Base-by-base conservation (phyloP, 2,329 filamentous ascomycete genomes). In the Colletotrichum simmondsii region DNA sequence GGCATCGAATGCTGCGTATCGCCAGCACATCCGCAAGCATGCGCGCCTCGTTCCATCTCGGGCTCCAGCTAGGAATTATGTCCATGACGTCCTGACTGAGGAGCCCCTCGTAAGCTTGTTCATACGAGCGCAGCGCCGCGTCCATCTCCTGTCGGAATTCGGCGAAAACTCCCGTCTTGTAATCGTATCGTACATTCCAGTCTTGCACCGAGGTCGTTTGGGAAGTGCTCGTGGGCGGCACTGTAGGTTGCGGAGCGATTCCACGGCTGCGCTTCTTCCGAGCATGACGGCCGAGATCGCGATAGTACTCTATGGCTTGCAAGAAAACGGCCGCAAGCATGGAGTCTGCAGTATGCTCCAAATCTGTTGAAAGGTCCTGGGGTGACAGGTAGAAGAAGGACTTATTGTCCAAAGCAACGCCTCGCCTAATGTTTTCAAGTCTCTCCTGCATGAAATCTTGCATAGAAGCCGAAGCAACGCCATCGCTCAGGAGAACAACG, bases 141-240 rank as follows among this genome's bases (percentile, higher is more conserved):
- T 98, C 96, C 88, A 96, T 94, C 80, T 98, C 97, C 79, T 97
- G 94, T 10, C 97, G 91, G 76, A 97, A 98, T 79, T 98, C 96
- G 32, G 95, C 94, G 79, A 98, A 94, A 0, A 98, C 87, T 7
- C 93, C 96, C 22, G 95, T 88, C 81, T 99, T 99, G 85, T 97
- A 95, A 79, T 99, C 96, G 82, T 98, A 98, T 19, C 96, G 92
- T 65, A 97, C 92, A 78, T 95, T 95, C 97, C 96, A 99, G 4
- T 94, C 95, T 54, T 95, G 92, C 11, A 92, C 86, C 1, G 95
- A 94, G n/a, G 98, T 83, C 0, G 93, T 94, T 78, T 97, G 94
- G 1, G 95, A 97, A 1, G 94, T 97, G 32, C 94, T 94, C 0
- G 94, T 96, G 1, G 95, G 94, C 5, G 95, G 94, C 37, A 94